These are phyloP conservation scores for Tulasnella sp. DNA, from an alignment of 768 basidiomycete genomes.

Conservation along the genomic window DNA sequence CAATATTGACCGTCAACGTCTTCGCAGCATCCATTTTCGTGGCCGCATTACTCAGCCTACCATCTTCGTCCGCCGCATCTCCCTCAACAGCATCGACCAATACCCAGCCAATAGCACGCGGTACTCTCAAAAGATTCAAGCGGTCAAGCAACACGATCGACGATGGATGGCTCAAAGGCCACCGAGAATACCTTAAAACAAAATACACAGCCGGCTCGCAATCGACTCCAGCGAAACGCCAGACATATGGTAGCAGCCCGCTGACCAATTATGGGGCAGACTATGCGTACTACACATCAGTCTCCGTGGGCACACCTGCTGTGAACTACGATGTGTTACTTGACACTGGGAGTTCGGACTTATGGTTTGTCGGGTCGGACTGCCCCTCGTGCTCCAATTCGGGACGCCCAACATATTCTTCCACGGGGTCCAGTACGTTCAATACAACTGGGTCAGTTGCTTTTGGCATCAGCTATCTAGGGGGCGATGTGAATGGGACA, in stretches of 20 bases:
- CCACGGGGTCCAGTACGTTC: conserved; percentile 6
- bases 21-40: not conserved
- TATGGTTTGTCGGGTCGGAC: conserved; percentile 10
- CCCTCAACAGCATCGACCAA: not conserved
- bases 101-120: not conserved
- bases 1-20: not conserved
- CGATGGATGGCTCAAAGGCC: not conserved
- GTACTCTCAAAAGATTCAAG: not conserved
- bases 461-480: conserved; percentile 12
- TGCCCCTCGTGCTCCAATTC: not conserved
- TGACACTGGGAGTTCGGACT: conserved; percentile 14
- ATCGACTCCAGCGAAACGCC: not conserved
- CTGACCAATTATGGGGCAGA: not conserved
- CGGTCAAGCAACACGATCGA: not conserved
- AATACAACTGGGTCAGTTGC: not conserved
- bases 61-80: not conserved
- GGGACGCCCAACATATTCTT: not conserved
- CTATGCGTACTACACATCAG: not conserved
- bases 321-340: conserved; percentile 10
- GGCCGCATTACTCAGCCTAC: not conserved
- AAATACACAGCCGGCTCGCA: not conserved
- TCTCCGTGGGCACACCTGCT: not conserved
- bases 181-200: not conserved
- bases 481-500: conserved; percentile 11
- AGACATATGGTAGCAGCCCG: not conserved